A percentile compares a stretch with the other conserved stretches of the same genome.
Conservation (phyloP, 2,329 filamentous ascomycete species). For the Cladophialophora immunda region DNA sequence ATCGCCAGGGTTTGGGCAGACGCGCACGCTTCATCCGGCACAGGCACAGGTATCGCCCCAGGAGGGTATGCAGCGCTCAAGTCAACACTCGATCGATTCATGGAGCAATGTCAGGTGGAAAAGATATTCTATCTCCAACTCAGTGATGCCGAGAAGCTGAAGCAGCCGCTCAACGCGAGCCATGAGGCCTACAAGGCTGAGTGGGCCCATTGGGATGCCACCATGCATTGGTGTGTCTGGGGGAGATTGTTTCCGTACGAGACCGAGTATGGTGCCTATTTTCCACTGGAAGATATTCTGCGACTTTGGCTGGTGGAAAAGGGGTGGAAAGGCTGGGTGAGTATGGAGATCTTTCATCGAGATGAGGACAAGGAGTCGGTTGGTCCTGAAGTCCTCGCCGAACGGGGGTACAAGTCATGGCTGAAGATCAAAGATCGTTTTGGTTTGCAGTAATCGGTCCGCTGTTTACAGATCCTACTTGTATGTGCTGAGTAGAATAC, state of each 20-base stretch:
- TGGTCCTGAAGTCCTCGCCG: slow-evolving; percentile 12
- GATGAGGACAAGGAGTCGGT: slow-evolving; percentile 40
- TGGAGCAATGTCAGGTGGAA: slow-evolving; percentile 38
- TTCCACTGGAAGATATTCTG: slow-evolving; percentile 42
- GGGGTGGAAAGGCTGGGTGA: slow-evolving; percentile 47
- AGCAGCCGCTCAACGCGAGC: slow-evolving; percentile 35
- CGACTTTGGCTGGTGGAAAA: slow-evolving; percentile 44
- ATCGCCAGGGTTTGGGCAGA: slow-evolving; percentile 47
- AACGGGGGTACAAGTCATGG: slow-evolving; percentile 18
- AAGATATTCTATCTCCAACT: slow-evolving; percentile 50
- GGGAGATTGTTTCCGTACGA: slow-evolving; percentile 47
- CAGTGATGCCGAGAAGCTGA: slow-evolving; percentile 45
- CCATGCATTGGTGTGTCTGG: slow-evolving; percentile 33
- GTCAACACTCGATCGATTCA: slow-evolving; percentile 42
- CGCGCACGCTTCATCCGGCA: slow-evolving; percentile 33
- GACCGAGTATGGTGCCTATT: slow-evolving; percentile 30
- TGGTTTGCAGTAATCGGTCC: not conserved
- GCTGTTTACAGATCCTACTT: not conserved
- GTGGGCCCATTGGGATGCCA: not conserved
- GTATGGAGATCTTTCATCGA: slow-evolving; percentile 47
- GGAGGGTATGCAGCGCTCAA: slow-evolving; percentile 17
- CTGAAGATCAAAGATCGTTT: slow-evolving; percentile 10
- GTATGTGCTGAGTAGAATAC: not conserved
- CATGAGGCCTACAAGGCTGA: slow-evolving; percentile 43
- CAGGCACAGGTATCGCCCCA: slow-evolving; percentile 1